Base-by-base conservation (phyloP, 768 basidiomycete species). In the Boletellus ananiceps region DNA sequence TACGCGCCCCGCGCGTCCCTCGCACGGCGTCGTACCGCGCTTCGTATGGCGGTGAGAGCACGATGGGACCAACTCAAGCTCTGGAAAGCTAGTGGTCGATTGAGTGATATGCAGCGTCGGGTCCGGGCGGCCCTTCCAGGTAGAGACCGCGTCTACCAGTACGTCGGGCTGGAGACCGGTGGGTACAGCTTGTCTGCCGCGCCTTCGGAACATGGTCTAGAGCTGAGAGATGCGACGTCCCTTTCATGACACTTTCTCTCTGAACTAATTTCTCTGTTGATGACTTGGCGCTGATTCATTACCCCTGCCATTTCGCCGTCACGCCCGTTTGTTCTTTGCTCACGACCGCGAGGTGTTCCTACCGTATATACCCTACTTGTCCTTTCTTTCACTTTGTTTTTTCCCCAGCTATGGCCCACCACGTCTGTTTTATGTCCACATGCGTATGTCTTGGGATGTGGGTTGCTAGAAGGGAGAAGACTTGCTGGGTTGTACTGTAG, bases 11-110 rank as follows among this genome's bases (percentile, higher is more conserved):
- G 66, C 25, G 49, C 53, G 1, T 62, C 62, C 4, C 51, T 68
- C 0, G 59, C 59, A 14, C 61, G 65, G 2, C 66, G 65, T 29
- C 65, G 65, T 31, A 53, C 56, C 0, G 51, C 61, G 0, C 62
- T 66, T 38, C 57, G 65, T 23, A 54, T 63, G 45, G 65, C 65
- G 0, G 33, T 66, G 38, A 51, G 66, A 11, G 54, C 55, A 14
- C 55, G 64, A 1, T 66, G 65, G 65, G 66, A 66, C 47, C 64
- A 67, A 32, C 42, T 66, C 12, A 54, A 47, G 27, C 44, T 56
- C 19, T 61, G 64, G 57, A 65, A 44, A 40, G 62, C 58, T 8
- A 48, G 60, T 12, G 62, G 66, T 21, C 64, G 59, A 18, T 38
- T 67, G 7, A 51, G 35, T 5, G 65, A 67, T 27, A 52, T 64